Base-by-base conservation (phyloP, 2,329 filamentous ascomycete species). In the Cercospora beticola region DNA sequence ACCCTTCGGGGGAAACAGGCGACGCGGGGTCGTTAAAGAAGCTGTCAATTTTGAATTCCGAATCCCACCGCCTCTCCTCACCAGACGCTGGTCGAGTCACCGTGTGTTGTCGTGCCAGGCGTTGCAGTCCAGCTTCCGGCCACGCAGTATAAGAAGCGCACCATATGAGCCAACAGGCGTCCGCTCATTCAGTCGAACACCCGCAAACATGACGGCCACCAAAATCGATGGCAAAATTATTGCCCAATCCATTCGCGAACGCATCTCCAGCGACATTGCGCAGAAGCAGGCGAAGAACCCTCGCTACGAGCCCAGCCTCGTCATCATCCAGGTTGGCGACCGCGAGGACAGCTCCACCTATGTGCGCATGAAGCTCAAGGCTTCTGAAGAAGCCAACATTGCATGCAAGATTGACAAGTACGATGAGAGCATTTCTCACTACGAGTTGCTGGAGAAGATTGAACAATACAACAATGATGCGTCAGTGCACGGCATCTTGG, bases 361-460 rank as follows among this genome's bases (percentile, higher is more conserved):
- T 91, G 94, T 99, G 82, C 94, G 94, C 83, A 99, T 99, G 95
- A 99, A 99, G 85, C 84, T 97, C 78, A 99, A 97, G 87, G 95
- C 95, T 73, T 95, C 95, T 68, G 86, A 92, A 80, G 95, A 98
- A 92, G 93, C 94, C 78, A 93, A 92, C 78, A 97, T 99, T 78
- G 86, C 87, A 71, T 97, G 94, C 84, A 90, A 94, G 77, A 84
- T 97, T 72, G 84, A 96, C 74, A 92, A 94, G 78, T 92, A 94
- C 76, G 89, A 92, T 62, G 92, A 94, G 76, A 85, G 89, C 70
- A 91, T 94, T 79, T 88, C 89, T 65, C 92, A 98, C 82, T 84
- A 90, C 65, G 94, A 98, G 82, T 88, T 99, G 67, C 85, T 99
- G 70, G 89, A 95, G 73, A 86, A 91, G 71, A 92, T 99, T 76